Evolutionary conservation across 108 stramenopile genomes (phyloP), one percentile per base, ranked within the genome.

Genomic region (Fragilariopsis cylindrus): DNA sequence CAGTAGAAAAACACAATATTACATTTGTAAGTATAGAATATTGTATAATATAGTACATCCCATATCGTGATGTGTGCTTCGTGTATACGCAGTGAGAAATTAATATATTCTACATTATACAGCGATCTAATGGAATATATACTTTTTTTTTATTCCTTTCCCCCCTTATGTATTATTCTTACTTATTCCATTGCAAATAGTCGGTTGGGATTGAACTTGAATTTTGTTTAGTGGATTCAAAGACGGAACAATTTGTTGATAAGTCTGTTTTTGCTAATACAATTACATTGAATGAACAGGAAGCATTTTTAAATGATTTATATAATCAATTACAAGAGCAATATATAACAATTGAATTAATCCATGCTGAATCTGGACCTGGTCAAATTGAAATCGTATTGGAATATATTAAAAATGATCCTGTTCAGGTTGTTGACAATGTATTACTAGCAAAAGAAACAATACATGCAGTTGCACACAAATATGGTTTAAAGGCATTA

Each of bases 341-440:
- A 77, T 68, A 87, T 69, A 90, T 94, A 66, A 65, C 81, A 9
- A 56, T 94, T 15, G 91, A 92, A 73, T 19, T 81, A 48, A 76
- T 94, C 40, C 91, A 91, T 62, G 79, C 89, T 46, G 93, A 94
- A 69, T 82, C 81, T 21, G 93, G 87, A 30, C 87, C 88, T 16
- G 90, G 91, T 41, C 93, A 94, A 79, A 54, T 94, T 18, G 93
- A 94, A 69, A 76, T 94, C 5, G 93, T 94, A 8, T 76, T 94
- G 48, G 49, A 69, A 18, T 82, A 91, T 75, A 30, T 30, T 0
- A 79, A 79, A 2, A 62, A 76, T 18, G 71, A 91, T 80, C 82
- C 81, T 4, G 65, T 94, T 46, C 71, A 71, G 55, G 68, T 92
- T 70, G 88, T 84, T 44, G 93, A 94, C 57, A 69, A 87, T 72